Evolutionary conservation across 2,329 filamentous ascomycete genomes (phyloP).

Genomic region (Verticillium longisporum): DNA sequence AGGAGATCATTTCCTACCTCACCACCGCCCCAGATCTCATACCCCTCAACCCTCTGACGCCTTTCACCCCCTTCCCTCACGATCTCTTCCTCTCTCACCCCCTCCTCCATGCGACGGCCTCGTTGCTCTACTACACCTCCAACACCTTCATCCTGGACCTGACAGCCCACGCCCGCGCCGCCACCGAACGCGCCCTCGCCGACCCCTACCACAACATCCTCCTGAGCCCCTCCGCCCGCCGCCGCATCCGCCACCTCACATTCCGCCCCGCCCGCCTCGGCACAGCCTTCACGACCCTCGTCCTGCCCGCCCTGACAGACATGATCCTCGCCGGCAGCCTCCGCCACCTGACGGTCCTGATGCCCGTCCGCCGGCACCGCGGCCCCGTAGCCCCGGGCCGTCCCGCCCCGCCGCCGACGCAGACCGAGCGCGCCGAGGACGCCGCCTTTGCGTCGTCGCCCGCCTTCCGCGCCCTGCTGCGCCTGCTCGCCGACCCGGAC

Average conservation of each 20-base stretch:
- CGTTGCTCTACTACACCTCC: constrained; percentile 18
- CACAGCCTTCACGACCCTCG: constrained; percentile 8
- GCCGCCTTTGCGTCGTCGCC: constrained; percentile 7
- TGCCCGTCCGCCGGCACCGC: constrained; percentile 9
- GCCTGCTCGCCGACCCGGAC: constrained; percentile 37
- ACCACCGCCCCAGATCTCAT: constrained; percentile 14
- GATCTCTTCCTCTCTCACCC: constrained; percentile 16
- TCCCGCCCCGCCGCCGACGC: constrained; percentile 8
- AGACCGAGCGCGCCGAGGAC: constrained; percentile 11
- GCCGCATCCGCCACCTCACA: constrained; percentile 13
- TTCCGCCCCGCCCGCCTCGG: constrained; percentile 15
- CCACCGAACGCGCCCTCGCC: constrained; percentile 6
- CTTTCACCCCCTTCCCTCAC: constrained; percentile 9
- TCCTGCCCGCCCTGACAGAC: constrained; percentile 15
- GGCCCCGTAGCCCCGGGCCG: neutral
- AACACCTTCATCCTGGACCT: constrained; percentile 19
- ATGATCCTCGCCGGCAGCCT: constrained; percentile 18
- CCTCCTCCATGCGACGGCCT: constrained; percentile 15
- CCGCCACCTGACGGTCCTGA: constrained; percentile 13
- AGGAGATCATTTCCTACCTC: constrained; percentile 17
- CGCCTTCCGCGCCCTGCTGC: constrained; percentile 23
- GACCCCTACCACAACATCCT: constrained; percentile 6
- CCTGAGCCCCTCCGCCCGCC: constrained; percentile 7
- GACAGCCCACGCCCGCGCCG: constrained; percentile 3
- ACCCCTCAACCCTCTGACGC: constrained; percentile 4